phyloP scores from a whole-genome alignment of 768 basidiomycete genomes.

The Podaxis mareebaensis region DNA sequence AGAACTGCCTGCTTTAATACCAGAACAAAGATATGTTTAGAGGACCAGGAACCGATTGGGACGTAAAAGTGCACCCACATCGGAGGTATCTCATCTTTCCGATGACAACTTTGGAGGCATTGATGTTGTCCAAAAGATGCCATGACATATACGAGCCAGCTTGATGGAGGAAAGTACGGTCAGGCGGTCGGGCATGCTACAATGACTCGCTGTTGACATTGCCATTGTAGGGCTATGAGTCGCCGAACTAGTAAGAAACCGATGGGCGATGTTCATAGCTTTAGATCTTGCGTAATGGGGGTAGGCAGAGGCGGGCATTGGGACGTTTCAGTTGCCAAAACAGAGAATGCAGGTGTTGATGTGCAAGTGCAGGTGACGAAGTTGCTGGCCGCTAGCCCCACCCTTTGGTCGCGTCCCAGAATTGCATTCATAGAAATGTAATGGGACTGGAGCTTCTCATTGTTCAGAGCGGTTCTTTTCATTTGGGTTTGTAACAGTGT shows the following conservation, averaged over 20 bases:
- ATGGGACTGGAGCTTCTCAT: not conserved
- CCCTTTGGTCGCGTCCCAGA: not conserved
- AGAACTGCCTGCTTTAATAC: not conserved
- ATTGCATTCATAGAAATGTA: too few relatives aligned
- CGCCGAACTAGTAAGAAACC: not conserved
- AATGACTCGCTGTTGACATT: not conserved
- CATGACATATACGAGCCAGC: conserved; percentile 6
- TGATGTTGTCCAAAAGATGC: not conserved
- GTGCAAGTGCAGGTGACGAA: not conserved
- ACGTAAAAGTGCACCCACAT: conserved; percentile 6
- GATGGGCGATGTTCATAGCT: not conserved
- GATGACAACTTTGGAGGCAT: not conserved
- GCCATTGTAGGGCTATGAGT: not conserved
- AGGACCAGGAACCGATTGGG: not conserved
- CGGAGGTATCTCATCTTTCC: conserved; percentile 1
- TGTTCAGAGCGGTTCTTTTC: not conserved
- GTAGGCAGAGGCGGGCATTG: not conserved
- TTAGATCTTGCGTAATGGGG: conserved; percentile 7
- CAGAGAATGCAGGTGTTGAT: not conserved
- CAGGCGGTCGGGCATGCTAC: not conserved
- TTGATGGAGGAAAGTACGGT: conserved; percentile 13
- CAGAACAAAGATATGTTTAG: not conserved
- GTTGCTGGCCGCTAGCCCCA: not conserved
- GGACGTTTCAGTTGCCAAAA: not conserved
- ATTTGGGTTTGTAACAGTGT: not conserved